Conservation (phyloP, 2,329 filamentous ascomycete genomes). For the Penicillium sp. region DNA sequence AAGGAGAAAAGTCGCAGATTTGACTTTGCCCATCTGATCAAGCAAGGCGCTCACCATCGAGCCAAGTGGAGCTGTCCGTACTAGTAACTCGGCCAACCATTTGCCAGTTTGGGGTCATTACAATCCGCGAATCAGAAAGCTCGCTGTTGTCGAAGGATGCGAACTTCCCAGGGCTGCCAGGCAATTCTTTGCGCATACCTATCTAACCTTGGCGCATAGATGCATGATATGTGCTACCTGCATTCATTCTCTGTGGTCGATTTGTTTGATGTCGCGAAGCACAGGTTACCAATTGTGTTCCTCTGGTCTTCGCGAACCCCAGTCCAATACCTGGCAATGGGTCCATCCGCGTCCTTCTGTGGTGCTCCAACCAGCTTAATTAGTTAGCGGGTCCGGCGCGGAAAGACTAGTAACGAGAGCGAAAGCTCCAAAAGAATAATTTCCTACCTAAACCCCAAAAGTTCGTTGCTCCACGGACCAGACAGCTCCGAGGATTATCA, state of each 20-base stretch:
- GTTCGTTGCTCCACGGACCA: slow-evolving; percentile 18
- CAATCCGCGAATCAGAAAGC: not conserved
- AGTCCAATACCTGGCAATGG: not conserved
- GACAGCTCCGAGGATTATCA: slow-evolving; percentile 17
- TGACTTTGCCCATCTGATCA: not conserved
- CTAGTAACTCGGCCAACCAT: not conserved
- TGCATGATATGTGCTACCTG: not conserved
- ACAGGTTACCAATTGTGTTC: not conserved
- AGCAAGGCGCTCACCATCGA: not conserved
- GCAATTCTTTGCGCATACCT: not conserved
- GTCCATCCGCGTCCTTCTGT: not conserved
- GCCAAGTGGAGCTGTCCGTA: slow-evolving; percentile 7
- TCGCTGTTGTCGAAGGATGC: not conserved
- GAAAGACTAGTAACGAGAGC: not conserved
- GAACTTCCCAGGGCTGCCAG: not conserved
- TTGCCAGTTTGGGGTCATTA: not conserved
- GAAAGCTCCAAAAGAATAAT: not conserved
- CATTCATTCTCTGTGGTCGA: no score
- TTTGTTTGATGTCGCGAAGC: not conserved
- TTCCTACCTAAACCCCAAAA: not conserved
- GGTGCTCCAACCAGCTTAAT: not conserved
- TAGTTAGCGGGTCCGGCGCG: not conserved
- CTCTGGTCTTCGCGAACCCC: not conserved
- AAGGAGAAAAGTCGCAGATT: not conserved
- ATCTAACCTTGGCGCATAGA: not conserved